Evolutionary conservation across 306 rosid species (phyloP).

Genomic region (Lathyrus tuberosus): DNA sequence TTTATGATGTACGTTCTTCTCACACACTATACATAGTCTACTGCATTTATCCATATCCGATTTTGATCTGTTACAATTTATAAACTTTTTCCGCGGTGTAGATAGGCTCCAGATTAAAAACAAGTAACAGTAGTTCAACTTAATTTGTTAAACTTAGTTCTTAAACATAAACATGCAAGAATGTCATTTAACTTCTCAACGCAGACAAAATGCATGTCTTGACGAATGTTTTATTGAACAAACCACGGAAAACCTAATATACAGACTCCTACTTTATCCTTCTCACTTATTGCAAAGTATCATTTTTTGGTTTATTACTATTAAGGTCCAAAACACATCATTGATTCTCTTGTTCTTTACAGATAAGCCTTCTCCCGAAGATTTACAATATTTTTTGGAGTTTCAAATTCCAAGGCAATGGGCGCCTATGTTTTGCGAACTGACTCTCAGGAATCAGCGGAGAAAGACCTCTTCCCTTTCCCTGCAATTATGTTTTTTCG

Average conservation of each 20-base stretch:
- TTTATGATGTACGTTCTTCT: constrained; percentile 74
- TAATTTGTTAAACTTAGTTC: background rate
- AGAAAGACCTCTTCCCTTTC: constrained; percentile 65
- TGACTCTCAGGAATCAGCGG: constrained; percentile 83
- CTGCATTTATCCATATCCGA: constrained; percentile 22
- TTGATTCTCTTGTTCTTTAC: constrained; percentile 41
- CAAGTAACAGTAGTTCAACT: constrained; percentile 4
- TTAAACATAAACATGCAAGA: constrained; percentile 18
- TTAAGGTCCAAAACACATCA: constrained; percentile 10
- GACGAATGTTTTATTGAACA: background rate
- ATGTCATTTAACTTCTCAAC: constrained; percentile 2
- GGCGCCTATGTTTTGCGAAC: constrained; percentile 96
- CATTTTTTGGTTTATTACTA: constrained; percentile 12
- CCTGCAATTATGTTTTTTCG: constrained; percentile 77
- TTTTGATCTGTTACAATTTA: constrained; percentile 29
- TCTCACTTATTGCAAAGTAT: constrained; percentile 23
- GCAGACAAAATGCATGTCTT: constrained; percentile 18
- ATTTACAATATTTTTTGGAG: constrained; percentile 89
- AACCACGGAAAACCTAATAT: constrained; percentile 8
- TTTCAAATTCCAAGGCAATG: constrained; percentile 98
- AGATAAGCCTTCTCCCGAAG: constrained; percentile 88
- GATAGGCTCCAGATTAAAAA: constrained; percentile 11
- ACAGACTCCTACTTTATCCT: background rate
- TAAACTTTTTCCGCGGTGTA: constrained; percentile 1
- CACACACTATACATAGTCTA: constrained; percentile 9